phyloP scores from a whole-genome alignment of 106 monocot genomes.

The Phalaenopsis aphrodite region DNA sequence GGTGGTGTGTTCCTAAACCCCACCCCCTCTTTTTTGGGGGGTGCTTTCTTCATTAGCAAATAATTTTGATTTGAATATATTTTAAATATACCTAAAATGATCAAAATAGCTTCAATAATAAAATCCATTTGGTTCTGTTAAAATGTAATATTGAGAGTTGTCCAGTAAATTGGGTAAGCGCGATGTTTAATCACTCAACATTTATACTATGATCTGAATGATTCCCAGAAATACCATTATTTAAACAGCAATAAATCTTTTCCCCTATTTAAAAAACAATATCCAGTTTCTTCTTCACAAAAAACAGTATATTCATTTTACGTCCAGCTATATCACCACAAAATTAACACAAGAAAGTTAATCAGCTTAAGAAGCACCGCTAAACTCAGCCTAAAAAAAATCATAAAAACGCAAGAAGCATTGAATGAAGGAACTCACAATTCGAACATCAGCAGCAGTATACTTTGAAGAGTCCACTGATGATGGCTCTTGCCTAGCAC shows the following conservation, averaged over 20 bases:
- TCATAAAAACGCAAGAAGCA: neutral
- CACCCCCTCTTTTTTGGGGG: neutral
- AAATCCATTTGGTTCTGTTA: neutral
- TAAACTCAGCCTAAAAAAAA: neutral
- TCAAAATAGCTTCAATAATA: neutral
- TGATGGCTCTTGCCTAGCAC: conserved; percentile 45
- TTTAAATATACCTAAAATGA: neutral
- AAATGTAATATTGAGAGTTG: neutral
- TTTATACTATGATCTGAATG: neutral
- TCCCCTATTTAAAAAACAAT: neutral
- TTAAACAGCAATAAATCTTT: neutral
- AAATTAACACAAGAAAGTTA: neutral
- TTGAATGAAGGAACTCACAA: conserved; percentile 10
- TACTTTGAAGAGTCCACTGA: conserved; percentile 55
- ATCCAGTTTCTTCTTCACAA: neutral
- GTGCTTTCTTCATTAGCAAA: neutral
- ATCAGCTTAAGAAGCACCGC: neutral
- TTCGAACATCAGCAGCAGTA: conserved; percentile 81
- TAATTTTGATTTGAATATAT: neutral
- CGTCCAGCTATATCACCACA: neutral
- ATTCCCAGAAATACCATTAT: neutral
- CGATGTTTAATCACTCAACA: neutral
- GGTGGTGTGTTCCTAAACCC: no score
- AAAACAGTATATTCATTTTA: neutral
- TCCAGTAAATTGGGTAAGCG: neutral